These are phyloP conservation scores for Pascua sp. DNA, from an alignment of 1,284 basidiomycete genomes.

Conservation along the genomic window DNA sequence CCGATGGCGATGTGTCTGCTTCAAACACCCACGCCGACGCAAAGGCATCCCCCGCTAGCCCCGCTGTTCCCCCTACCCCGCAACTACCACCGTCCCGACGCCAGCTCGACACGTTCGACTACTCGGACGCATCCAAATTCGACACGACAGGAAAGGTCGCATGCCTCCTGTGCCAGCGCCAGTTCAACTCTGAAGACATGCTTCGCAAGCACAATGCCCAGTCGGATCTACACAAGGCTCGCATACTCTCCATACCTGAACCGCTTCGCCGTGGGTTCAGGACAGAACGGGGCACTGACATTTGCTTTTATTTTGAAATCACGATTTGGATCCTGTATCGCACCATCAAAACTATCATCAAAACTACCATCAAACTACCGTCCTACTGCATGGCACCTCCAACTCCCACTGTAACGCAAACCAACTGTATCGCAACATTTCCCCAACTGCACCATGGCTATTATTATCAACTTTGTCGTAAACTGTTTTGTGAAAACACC, in stretches of 20 bases:
- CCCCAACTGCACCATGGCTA: too few species aligned
- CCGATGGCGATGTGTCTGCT: not conserved
- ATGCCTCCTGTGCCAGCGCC: constrained; percentile 83
- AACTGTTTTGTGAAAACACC: not conserved
- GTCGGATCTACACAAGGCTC: constrained; percentile 88
- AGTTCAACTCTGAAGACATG: constrained; percentile 81
- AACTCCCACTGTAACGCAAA: not conserved
- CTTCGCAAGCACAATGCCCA: constrained; percentile 80
- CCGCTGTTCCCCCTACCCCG: constrained; percentile 28
- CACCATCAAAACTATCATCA: constrained; percentile 6
- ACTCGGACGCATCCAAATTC: constrained; percentile 58
- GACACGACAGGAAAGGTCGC: constrained; percentile 57
- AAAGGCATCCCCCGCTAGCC: not conserved
- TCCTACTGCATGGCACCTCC: not conserved
- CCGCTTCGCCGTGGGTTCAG: constrained; percentile 25
- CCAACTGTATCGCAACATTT: constrained; percentile 1
- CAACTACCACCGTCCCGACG: constrained; percentile 5
- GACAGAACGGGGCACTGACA: constrained; percentile 22
- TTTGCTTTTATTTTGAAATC: constrained; percentile 7
- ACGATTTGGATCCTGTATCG: not conserved
- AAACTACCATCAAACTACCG: not conserved
- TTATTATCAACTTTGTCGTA: too few species aligned
- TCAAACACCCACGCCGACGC: not conserved
- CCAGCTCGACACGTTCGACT: constrained; percentile 63
- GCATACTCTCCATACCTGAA: constrained; percentile 38